These are phyloP conservation scores for Quercus mongolica DNA, from an alignment of 306 rosid genomes.

Conservation along the genomic window DNA sequence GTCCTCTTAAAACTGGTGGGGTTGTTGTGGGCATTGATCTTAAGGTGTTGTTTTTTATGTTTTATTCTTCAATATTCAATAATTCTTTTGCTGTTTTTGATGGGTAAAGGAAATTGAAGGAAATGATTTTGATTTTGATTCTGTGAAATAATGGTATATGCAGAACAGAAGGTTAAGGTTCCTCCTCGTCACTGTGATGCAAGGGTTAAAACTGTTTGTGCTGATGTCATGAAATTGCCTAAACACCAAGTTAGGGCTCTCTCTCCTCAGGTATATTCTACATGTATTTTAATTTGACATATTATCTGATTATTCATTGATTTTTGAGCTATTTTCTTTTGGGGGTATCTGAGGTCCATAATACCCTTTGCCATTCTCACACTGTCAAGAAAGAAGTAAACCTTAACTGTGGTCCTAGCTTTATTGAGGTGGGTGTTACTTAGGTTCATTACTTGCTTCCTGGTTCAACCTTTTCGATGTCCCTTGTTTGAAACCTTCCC, in stretches of 20 bases:
- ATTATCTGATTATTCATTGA: not conserved
- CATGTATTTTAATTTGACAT: not conserved
- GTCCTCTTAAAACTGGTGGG: conserved; percentile 62
- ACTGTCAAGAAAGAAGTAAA: not conserved
- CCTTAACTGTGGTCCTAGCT: not conserved
- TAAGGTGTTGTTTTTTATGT: conserved; percentile 38
- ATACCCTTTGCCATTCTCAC: not conserved
- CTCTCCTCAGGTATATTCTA: conserved; percentile 56
- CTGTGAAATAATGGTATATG: conserved; percentile 29
- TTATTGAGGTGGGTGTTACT: not conserved
- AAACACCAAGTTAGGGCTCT: conserved; percentile 40
- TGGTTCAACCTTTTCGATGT: not conserved
- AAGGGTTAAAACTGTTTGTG: conserved; percentile 66
- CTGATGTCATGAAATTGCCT: conserved; percentile 74
- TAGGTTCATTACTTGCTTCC: not conserved
- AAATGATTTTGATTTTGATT: not conserved
- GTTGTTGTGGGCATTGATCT: conserved; percentile 77
- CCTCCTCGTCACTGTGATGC: conserved; percentile 78
- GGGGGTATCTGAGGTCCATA: not conserved
- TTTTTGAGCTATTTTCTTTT: not conserved
- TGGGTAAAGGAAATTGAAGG: not conserved
- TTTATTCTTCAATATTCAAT: not conserved
- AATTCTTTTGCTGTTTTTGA: not conserved
- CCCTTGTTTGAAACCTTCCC: not conserved
- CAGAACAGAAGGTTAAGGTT: conserved; percentile 83